These are phyloP conservation scores for Colletotrichum cuscutae DNA, from an alignment of 2,329 filamentous ascomycete species.

Conservation along the genomic window DNA sequence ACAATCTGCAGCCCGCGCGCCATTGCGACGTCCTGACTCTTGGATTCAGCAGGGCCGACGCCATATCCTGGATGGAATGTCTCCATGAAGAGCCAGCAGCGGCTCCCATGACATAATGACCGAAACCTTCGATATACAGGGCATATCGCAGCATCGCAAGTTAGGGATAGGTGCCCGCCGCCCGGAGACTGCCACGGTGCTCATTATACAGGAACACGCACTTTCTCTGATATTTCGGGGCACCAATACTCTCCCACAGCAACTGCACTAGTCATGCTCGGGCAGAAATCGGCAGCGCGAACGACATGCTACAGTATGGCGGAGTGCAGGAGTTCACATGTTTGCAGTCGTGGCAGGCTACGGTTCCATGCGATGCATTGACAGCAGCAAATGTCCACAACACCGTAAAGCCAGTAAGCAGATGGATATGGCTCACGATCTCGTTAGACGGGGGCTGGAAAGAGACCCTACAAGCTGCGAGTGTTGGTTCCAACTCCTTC, in stretches of 20 bases:
- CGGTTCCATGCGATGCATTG: slow-evolving; percentile 1
- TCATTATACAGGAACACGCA: background rate
- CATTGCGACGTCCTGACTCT: slow-evolving; percentile 25
- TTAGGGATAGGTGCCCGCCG: background rate
- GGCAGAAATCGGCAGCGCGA: no score
- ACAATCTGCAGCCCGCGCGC: background rate
- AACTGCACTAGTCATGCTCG: background rate
- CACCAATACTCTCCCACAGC: background rate
- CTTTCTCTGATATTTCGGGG: background rate
- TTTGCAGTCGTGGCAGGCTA: background rate
- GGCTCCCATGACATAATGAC: slow-evolving; percentile 27
- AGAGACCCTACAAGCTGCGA: background rate
- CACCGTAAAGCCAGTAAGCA: background rate
- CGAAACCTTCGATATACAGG: background rate
- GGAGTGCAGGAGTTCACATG: background rate
- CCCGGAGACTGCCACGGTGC: background rate
- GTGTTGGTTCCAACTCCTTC: slow-evolving; percentile 9
- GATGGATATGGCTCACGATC: slow-evolving; percentile 3
- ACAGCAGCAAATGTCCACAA: background rate
- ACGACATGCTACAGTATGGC: background rate
- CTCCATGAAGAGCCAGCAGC: slow-evolving; percentile 5
- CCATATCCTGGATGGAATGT: slow-evolving; percentile 3
- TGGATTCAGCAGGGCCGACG: background rate
- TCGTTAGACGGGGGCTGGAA: slow-evolving; percentile 2
- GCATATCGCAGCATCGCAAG: slow-evolving; percentile 2